Evolutionary conservation across 2,329 filamentous ascomycete species (phyloP), one percentile per base, ranked within the genome.

Genomic region (Hortaea sp.): DNA sequence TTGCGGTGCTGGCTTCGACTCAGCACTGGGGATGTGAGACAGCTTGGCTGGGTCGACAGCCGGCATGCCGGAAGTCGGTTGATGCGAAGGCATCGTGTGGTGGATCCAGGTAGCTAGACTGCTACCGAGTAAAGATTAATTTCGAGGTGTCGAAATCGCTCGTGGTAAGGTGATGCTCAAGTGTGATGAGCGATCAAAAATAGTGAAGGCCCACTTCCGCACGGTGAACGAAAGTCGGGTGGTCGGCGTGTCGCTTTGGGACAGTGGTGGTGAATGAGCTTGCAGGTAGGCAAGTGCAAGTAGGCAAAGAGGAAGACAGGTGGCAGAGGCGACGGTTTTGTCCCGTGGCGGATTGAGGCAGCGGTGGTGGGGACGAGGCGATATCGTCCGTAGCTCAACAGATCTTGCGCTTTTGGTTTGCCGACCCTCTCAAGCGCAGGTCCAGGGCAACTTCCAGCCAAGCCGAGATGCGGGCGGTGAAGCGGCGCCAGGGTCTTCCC

Each of bases 41-140:
- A 69, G 60, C 54, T 64, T 72, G 51, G 71, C 63, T 50, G 72
- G 70, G 63, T 74, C 68, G 56, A 74, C 65, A 59, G 72, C 72
- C 55, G 64, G 55, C 55, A 69, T 63, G 64, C 69, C 69, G 44
- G 68, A 67, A 49, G 65, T 66, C 49, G 72, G 66, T 57, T 76
- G 74, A 59, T 70, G 69, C 39, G 73, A 75, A 59, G 72, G 71
- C 74, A 76, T 77, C 53, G 44, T 41, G 43, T 10, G n/a, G 30
- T 32, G 6, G 4, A 29, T 30, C 30, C 6, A 29, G 29, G 35
- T 38, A n/a, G 29, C 39, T 13, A 3, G 7, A 9, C 7, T 38
- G 12, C 28, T 45, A 20, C 13, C 12, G 38, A 10, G 20, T 40
- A 13, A 3, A 9, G 9, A 12, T 40, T 2, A 13, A 12, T 12